Evolutionary conservation across 306 rosid species (phyloP).

Genomic region (Vigna angularis): DNA sequence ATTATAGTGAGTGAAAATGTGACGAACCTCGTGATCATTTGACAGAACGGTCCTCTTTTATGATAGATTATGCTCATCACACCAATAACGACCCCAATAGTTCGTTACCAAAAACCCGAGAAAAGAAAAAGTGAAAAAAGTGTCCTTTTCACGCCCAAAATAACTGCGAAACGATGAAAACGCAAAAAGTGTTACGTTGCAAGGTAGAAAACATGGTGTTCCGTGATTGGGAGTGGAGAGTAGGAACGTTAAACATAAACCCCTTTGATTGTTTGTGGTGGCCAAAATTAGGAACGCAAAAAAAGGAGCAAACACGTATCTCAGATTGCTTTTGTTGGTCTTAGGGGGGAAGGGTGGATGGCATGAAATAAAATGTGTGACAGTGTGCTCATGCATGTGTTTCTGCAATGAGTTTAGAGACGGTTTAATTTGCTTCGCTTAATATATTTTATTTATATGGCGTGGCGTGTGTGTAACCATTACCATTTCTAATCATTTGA

Average conservation of each 20-base stretch:
- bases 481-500: slow-evolving; percentile 46
- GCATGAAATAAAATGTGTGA: slow-evolving; percentile 10
- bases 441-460: slow-evolving; percentile 34
- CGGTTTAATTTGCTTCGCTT: slow-evolving; percentile 49
- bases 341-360: slow-evolving; percentile 7
- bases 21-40: neutral
- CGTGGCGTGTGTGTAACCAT: slow-evolving; percentile 58
- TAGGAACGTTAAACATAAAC: neutral
- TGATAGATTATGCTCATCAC: neutral
- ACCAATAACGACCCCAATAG: neutral
- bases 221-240: slow-evolving; percentile 6
- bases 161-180: neutral
- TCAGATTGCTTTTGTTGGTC: slow-evolving; percentile 52
- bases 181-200: neutral
- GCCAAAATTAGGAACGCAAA: slow-evolving; percentile 51
- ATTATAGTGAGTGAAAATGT: neutral
- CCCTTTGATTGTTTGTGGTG: neutral
- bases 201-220: neutral
- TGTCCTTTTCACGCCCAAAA: neutral
- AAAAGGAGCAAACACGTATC: slow-evolving; percentile 53
- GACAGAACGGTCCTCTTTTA: neutral
- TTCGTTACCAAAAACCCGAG: neutral
- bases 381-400: slow-evolving; percentile 27
- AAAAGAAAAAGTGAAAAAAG: neutral
- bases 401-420: slow-evolving; percentile 38